A percentile compares a stretch with the other conserved stretches of the same genome.
Conservation (phyloP, 1,139 yeast species). For the Debaryomyces psychrophilus region DNA sequence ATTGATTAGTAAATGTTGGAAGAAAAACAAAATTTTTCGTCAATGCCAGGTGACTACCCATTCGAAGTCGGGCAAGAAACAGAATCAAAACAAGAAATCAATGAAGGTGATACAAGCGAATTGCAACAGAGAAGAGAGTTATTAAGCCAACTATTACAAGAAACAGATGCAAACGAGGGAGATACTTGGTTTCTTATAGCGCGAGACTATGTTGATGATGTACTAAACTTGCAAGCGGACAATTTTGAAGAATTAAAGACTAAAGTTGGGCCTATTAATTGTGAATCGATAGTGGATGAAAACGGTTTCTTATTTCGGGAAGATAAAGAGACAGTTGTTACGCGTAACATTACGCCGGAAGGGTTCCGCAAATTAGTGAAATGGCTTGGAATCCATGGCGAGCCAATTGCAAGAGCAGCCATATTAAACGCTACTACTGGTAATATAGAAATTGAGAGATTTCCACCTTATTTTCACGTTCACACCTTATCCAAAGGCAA, state of each 20-base stretch:
- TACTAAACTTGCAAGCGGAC: slow-evolving; percentile 29
- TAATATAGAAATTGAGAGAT: slow-evolving; percentile 50
- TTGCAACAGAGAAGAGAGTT: slow-evolving; percentile 24
- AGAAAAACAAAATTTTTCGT: slow-evolving; percentile 4
- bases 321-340: slow-evolving; percentile 32
- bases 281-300: slow-evolving; percentile 32
- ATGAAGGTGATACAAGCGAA: slow-evolving; percentile 11
- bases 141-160: slow-evolving; percentile 26
- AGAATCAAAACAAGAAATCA: not conserved
- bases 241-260: slow-evolving; percentile 30
- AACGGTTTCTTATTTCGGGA: slow-evolving; percentile 37
- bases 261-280: slow-evolving; percentile 38
- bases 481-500: slow-evolving; percentile 48
- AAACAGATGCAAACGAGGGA: slow-evolving; percentile 31
- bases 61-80: slow-evolving; percentile 1
- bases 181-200: slow-evolving; percentile 45
- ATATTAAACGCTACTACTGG: slow-evolving; percentile 42
- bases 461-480: slow-evolving; percentile 53
- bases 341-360: slow-evolving; percentile 39
- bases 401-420: slow-evolving; percentile 51
- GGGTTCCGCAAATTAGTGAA: slow-evolving; percentile 46
- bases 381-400: slow-evolving; percentile 58
- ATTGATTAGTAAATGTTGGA: slow-evolving; percentile 8
- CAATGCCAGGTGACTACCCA: slow-evolving; percentile 7
- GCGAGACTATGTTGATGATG: slow-evolving; percentile 28